phyloP scores from a whole-genome alignment of 176 grass and related monocot genomes.

The Aegilops longissima region DNA sequence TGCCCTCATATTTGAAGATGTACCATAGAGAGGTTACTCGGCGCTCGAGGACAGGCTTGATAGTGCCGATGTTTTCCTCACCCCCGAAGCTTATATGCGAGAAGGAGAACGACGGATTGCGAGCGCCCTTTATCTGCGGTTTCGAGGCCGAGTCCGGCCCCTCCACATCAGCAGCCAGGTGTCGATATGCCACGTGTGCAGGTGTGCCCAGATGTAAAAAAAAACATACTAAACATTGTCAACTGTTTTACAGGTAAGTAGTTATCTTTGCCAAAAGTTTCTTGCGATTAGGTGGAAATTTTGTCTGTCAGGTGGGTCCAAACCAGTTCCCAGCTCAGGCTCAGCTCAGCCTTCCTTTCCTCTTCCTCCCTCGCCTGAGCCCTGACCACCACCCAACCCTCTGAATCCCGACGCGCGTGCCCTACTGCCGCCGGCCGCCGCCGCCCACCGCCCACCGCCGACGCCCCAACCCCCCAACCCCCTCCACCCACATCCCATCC shows the following conservation, averaged over 20 bases:
- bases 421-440: background rate
- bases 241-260: background rate
- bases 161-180: background rate
- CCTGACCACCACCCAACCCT: slow-evolving; percentile 17
- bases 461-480: background rate
- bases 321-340: background rate
- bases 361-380: slow-evolving; percentile 11
- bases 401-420: background rate
- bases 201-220: background rate
- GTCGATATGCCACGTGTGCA: background rate
- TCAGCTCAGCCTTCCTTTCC: background rate
- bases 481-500: background rate
- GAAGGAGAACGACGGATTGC: background rate
- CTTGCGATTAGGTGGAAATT: background rate
- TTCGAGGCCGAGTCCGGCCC: no score
- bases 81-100: background rate
- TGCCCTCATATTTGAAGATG: background rate
- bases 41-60: background rate
- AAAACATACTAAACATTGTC: background rate
- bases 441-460: background rate
- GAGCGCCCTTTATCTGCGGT: background rate
- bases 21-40: no score
- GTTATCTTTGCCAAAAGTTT: background rate
- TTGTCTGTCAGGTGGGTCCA: background rate
- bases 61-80: background rate